Base-by-base conservation (phyloP, 805 yeast species). In the Candida vartiovaarae region DNA sequence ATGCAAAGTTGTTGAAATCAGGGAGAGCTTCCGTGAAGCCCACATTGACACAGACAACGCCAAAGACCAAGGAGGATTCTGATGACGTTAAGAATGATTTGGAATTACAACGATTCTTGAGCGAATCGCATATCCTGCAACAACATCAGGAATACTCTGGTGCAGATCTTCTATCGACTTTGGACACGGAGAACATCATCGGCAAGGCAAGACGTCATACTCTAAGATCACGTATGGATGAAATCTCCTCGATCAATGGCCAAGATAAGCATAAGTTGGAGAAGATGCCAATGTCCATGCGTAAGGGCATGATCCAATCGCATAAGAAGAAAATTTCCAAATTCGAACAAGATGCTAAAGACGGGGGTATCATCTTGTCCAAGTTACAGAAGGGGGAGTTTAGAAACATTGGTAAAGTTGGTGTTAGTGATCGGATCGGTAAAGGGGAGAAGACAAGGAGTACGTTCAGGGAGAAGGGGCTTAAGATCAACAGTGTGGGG, bases 281-380 rank as follows among this genome's bases (percentile, higher is more conserved):
- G 52, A 84, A 80, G 41, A 86, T 88, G 78, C 96, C 98, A 23
- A 90, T 93, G 89, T 62, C 75, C 20, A 78, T 88, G 70, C 74
- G 97, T 44, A 85, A 84, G 57, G 96, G 96, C 3, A 84, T 90
- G 82, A 68, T 86, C 26, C 65, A 70, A 32, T 72, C 80, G 37
- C 75, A 81, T 38, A 63, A 73, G 32, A 60, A 65, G 23, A 75
- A 78, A 50, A 75, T 78, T 20, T 59, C 66, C 25, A 75, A 75
- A 54, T 77, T 71, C 56, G 95, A 86, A 60, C 67, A 72, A 41
- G 89, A 86, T 40, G 97, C 99, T 6, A 74, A 70, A 48, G 91
- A 91, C 20, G 95, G 95, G 5, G 98, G 98, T 10, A 85, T 91
- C 43, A 74, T 93, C n/a, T 67, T 91, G 36, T 79, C 95, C 4